These are phyloP conservation scores for Acanthamoeba healyi DNA, from an alignment of 208 protist genomes.

Conservation along the genomic window DNA sequence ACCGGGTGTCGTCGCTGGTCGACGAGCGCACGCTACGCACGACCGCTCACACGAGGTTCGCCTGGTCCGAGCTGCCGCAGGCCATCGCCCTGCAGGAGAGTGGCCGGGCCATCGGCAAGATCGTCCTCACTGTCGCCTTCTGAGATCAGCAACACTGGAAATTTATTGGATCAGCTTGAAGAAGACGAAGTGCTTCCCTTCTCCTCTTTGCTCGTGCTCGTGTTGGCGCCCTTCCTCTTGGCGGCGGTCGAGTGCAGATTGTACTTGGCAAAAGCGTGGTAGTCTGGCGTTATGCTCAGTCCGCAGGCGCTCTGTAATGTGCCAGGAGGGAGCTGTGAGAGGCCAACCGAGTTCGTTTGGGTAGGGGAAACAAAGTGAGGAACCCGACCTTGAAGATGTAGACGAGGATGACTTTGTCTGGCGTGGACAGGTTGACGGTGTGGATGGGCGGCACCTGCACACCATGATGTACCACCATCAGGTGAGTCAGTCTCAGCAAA, in stretches of 20 bases:
- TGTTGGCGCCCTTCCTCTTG: neutral
- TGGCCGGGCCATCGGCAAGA: neutral
- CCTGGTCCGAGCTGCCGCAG: neutral
- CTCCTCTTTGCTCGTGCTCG: neutral
- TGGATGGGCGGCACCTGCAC: neutral
- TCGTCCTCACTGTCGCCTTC: too few relatives aligned
- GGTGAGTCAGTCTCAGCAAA: too few relatives aligned
- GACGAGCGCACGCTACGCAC: neutral
- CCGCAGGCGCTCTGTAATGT: constrained; percentile 18
- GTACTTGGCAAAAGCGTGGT: constrained; percentile 24
- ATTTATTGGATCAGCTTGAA: too few relatives aligned
- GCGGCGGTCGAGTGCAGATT: constrained; percentile 21
- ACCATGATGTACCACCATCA: neutral
- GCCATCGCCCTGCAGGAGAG: neutral
- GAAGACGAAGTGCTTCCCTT: too few relatives aligned
- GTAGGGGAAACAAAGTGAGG: too few relatives aligned
- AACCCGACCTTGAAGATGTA: constrained; percentile 47
- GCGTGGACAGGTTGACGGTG: neutral
- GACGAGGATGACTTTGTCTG: neutral
- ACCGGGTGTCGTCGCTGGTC: neutral
- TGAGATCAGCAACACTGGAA: too few relatives aligned
- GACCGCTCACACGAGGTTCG: neutral
- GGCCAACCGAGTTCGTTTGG: too few relatives aligned
- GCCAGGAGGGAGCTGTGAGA: neutral
- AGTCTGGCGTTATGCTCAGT: neutral